Conservation (phyloP, 2,329 filamentous ascomycete genomes). For the Scleromitrula shiraiana region DNA sequence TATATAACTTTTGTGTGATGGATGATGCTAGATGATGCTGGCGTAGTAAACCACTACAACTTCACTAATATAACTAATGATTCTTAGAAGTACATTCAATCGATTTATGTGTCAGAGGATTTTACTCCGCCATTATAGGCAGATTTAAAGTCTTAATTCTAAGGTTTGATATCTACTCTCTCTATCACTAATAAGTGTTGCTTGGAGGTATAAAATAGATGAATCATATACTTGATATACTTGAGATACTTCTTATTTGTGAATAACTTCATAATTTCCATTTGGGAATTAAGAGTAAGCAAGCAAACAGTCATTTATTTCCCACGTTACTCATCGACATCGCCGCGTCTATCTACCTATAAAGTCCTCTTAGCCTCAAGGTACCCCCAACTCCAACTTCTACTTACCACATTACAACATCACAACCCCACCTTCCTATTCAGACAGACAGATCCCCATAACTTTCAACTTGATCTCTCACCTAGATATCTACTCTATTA, state of each 20-base stretch:
- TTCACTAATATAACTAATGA: background rate
- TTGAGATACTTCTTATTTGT: no score
- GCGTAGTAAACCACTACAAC: background rate
- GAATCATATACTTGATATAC: no score
- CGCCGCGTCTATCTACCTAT: no score
- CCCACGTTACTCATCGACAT: no score
- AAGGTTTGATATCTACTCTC: no score
- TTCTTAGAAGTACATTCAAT: background rate
- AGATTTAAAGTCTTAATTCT: background rate
- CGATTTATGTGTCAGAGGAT: background rate
- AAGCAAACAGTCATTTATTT: no score
- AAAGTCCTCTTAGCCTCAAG: no score
- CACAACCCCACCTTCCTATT: constrained; percentile 7
- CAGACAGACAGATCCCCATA: background rate
- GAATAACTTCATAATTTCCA: no score
- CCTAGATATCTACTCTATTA: background rate
- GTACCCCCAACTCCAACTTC: background rate
- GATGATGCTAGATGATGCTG: no score
- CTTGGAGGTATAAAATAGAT: no score
- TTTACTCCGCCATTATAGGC: constrained; percentile 2
- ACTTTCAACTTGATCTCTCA: no score
- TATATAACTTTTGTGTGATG: background rate
- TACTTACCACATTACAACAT: background rate
- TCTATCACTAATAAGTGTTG: background rate
- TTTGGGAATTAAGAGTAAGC: no score